Conservation (phyloP, 1,139 yeast species). For the Blastobotrys petasosporus region DNA sequence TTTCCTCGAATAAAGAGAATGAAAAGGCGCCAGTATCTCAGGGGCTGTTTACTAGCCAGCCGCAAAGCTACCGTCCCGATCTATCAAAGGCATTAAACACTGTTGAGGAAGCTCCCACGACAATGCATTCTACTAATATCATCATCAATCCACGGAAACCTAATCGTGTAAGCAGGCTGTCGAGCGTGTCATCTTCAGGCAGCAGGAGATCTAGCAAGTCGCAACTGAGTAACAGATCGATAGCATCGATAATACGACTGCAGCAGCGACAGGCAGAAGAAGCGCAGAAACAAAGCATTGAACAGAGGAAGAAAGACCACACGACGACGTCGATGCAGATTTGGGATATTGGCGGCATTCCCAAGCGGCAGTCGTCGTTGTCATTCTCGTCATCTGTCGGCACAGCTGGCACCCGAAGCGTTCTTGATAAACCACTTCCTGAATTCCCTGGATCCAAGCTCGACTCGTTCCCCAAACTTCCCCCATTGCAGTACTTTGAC, state of each 20-base stretch:
- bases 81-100: too few species aligned
- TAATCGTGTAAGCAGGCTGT: too few species aligned
- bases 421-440: conserved; percentile 5
- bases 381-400: conserved; percentile 1
- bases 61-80: too few species aligned
- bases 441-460: too few species aligned
- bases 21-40: too few species aligned
- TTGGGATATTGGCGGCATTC: background rate
- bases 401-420: background rate
- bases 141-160: too few species aligned
- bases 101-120: too few species aligned
- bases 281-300: background rate
- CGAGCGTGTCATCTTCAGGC: background rate
- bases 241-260: background rate
- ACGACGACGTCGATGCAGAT: background rate
- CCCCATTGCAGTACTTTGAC: too few species aligned
- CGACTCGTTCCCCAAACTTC: too few species aligned
- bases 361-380: conserved; percentile 4
- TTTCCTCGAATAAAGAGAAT: too few species aligned
- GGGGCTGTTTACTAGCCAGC: too few species aligned
- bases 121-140: too few species aligned
- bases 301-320: background rate
- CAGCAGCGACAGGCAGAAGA: background rate
- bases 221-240: background rate
- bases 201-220: background rate